A percentile compares a stretch with the other conserved stretches of the same genome.
Evolutionary conservation across 2,329 filamentous ascomycete genomes (phyloP).

Genomic region (Talaromyces marneffei): DNA sequence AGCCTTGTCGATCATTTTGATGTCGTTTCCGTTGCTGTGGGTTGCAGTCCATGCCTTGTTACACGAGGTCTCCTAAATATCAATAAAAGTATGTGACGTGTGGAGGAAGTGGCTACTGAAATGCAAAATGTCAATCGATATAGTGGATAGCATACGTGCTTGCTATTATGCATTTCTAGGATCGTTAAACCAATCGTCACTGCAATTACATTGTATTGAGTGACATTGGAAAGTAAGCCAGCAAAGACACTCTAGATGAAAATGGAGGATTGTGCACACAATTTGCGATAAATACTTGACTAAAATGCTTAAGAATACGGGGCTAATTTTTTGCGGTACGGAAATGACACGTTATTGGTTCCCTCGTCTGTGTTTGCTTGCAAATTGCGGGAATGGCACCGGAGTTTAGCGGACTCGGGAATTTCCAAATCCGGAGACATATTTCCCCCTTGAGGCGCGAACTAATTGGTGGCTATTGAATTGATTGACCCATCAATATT

Average conservation of each 20-base stretch:
- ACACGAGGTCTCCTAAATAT: too few species aligned
- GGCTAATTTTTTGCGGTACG: background rate
- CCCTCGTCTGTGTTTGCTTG: background rate
- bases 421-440: background rate
- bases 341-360: background rate
- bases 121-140: too few species aligned
- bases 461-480: background rate
- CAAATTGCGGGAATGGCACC: background rate
- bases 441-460: background rate
- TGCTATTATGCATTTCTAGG: background rate
- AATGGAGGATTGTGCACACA: background rate
- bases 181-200: background rate
- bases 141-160: too few species aligned
- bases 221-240: background rate
- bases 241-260: background rate
- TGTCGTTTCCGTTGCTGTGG: background rate
- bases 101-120: too few species aligned
- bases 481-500: background rate
- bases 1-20: background rate
- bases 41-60: background rate
- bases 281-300: background rate
- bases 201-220: background rate
- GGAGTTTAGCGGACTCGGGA: slow-evolving; percentile 5
- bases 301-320: background rate
- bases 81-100: too few species aligned